Base-by-base conservation (phyloP, 495 filamentous ascomycete species). In the Polyplosphaeria fusca region DNA sequence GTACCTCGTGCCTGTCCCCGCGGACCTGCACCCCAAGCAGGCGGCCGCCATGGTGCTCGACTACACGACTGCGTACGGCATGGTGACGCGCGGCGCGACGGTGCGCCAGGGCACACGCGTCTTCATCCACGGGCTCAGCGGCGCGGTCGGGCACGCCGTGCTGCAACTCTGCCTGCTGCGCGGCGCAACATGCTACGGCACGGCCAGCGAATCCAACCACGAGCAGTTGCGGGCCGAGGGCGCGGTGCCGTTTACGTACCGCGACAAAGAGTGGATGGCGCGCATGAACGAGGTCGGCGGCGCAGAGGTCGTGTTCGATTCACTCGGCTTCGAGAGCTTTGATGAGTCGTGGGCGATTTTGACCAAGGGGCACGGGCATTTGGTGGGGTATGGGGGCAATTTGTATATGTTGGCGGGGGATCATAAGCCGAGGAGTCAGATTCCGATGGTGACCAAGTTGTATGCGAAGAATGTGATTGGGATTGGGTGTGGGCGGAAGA, bases 61-160 rank as follows among this genome's bases (percentile, higher is more conserved):
- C 61, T 76, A 73, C 73, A 66, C 53, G 26, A 72, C 74, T 1
- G 73, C 72, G 2, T 74, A 71, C 58, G 68, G 66, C 13, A 76
- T 77, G 74, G 70, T 75, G 0, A 47, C 55, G 24, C 67, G 62
- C 37, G 30, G 53, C 4, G 74, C 70, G 4, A 65, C 71, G 18
- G 71, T 77, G 0, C 28, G 56, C 1, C 35, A 48, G 5, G 73
- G 73, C n/a, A 70, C 73, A 47, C 61, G 60, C 27, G 73, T 76
- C 13, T 76, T 77, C 57, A 55, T 77, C 9, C 74, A 77, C 55
- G 74, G 74, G 3, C 64, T 74, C 20, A 73, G 70, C 53, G 74
- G 74, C 5, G 70, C 73, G 2, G 73, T 76, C 0, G 73, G 74
- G 26, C 68, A 62, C 35, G 74, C 67, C 12, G 9, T 70, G 16